Evolutionary conservation across 2,329 filamentous ascomycete species (phyloP).

Genomic region (Teratosphaeria destructans): DNA sequence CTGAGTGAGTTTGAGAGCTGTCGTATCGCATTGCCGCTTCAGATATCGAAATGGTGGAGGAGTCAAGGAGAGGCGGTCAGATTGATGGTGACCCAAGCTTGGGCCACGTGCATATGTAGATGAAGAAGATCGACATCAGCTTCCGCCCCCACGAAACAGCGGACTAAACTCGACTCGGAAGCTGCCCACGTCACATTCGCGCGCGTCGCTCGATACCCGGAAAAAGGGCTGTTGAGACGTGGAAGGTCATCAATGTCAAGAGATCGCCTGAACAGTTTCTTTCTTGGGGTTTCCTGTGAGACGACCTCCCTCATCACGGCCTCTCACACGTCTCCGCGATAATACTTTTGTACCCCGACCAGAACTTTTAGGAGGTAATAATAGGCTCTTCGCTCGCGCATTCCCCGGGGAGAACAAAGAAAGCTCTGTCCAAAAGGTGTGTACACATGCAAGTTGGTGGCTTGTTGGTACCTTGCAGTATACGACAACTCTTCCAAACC

Average conservation of each 20-base stretch:
- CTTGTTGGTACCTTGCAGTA: background rate
- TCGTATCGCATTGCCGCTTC: background rate
- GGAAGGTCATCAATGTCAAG: background rate
- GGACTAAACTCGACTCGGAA: background rate
- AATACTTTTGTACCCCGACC: background rate
- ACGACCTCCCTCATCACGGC: background rate
- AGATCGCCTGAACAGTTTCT: background rate
- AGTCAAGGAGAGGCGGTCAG: background rate
- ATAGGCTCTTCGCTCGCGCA: background rate
- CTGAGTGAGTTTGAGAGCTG: background rate
- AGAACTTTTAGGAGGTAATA: background rate
- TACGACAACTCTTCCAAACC: background rate
- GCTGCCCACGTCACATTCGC: background rate
- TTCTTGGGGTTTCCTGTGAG: background rate
- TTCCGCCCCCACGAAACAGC: background rate
- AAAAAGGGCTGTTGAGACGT: background rate
- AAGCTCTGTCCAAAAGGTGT: background rate
- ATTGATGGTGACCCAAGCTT: background rate
- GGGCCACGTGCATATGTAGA: background rate
- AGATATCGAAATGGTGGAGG: background rate
- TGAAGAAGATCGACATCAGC: background rate
- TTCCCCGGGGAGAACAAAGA: background rate
- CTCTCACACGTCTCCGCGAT: background rate
- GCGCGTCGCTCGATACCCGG: background rate
- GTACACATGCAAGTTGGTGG: background rate